Evolutionary conservation across 495 filamentous ascomycete species (phyloP).

Genomic region (Trichoderma gamsii): DNA sequence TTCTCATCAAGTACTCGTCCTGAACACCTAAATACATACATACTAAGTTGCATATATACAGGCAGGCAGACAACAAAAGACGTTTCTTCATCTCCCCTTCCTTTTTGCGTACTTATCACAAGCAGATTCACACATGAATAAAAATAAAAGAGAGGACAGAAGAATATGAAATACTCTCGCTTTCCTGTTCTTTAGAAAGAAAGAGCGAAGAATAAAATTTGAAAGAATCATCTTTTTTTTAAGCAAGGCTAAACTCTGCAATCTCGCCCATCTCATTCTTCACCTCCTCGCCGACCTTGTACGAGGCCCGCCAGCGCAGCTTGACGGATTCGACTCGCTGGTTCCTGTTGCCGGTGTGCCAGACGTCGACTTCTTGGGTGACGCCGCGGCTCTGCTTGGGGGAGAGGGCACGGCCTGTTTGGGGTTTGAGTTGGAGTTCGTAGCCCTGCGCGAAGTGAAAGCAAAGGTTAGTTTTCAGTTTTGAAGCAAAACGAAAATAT

Average conservation of each 20-base stretch:
- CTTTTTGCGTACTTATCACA: no score
- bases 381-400: slow-evolving; percentile 72
- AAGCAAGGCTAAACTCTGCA: slow-evolving; percentile 68
- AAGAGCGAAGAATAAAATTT: background rate
- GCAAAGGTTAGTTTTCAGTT: background rate
- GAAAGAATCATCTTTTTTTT: background rate
- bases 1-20: no score
- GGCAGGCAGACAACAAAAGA: background rate
- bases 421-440: slow-evolving; percentile 72
- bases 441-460: slow-evolving; percentile 51
- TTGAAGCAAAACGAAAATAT: background rate
- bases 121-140: background rate
- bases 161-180: background rate
- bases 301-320: slow-evolving; percentile 81
- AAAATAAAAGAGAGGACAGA: background rate
- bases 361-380: slow-evolving; percentile 73
- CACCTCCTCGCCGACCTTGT: slow-evolving; percentile 57
- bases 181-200: background rate
- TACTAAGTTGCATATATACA: background rate
- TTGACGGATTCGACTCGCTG: slow-evolving; percentile 73
- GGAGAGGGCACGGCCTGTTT: slow-evolving; percentile 67
- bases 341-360: slow-evolving; percentile 53
- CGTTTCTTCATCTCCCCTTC: background rate
- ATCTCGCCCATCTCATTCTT: slow-evolving; percentile 83
- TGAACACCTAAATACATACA: background rate